A percentile compares a stretch with the other conserved stretches of the same genome.
Evolutionary conservation across 2,329 filamentous ascomycete genomes (phyloP).

Genomic region (Calonectria henricotiae): DNA sequence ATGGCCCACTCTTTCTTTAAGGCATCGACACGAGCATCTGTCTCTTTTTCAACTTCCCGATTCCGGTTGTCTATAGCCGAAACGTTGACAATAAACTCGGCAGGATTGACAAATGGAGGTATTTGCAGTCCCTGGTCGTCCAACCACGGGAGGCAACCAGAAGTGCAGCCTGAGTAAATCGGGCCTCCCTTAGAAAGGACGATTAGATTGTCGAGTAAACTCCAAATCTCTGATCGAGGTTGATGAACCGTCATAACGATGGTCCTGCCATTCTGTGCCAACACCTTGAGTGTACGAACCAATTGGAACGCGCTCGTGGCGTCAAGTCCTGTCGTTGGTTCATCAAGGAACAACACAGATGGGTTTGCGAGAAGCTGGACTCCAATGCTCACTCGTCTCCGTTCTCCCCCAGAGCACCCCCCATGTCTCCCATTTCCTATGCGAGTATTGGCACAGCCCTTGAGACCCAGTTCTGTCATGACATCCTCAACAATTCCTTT

Average conservation of each 20-base stretch:
- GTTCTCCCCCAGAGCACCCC: conserved; percentile 84
- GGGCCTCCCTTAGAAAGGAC: conserved; percentile 75
- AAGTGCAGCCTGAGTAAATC: conserved; percentile 75
- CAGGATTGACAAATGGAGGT: conserved; percentile 81
- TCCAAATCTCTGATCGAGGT: conserved; percentile 85
- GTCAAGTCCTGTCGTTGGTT: conserved; percentile 83
- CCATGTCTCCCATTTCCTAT: conserved; percentile 80
- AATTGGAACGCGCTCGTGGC: conserved; percentile 83
- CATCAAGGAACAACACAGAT: conserved; percentile 82
- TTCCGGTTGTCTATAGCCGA: conserved; percentile 82
- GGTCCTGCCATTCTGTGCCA: conserved; percentile 78
- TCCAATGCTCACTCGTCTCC: conserved; percentile 81
- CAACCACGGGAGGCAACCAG: conserved; percentile 76
- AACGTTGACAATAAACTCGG: conserved; percentile 81
- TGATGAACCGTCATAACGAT: conserved; percentile 83
- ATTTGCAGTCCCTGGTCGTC: conserved; percentile 71
- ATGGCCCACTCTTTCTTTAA: too few relatives aligned
- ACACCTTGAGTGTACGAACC: conserved; percentile 76
- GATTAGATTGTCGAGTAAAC: conserved; percentile 80
- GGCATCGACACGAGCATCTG: conserved; percentile 70
- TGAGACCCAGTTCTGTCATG: conserved; percentile 80
- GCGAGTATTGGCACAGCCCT: conserved; percentile 81
- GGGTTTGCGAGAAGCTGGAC: conserved; percentile 84
- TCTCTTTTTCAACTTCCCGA: conserved; percentile 74
- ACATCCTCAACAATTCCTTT: conserved; percentile 78